Evolutionary conservation across 305 asterid species (phyloP), one percentile per base, ranked within the genome.

Genomic region (Fraxinus nigra): DNA sequence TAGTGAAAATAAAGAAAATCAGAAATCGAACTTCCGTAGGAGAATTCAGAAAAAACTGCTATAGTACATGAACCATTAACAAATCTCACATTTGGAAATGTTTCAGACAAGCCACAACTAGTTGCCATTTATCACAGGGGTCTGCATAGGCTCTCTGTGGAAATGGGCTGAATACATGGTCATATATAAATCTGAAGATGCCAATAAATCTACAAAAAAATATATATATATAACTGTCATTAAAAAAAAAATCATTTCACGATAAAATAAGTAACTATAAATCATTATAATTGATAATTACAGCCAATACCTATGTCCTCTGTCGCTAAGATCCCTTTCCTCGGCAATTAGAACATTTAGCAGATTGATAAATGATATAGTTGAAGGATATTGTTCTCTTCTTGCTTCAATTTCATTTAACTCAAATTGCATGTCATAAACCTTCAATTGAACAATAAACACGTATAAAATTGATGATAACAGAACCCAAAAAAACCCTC

Each of bases 371-470:
- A 96, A 96, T 11, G 98, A 96, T 86, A 94, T 89, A 82, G 98
- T 94, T 28, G 99, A 96, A 79, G 99, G 98, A 80, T 96, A 96
- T 43, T 93, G 97, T 91, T 96, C 99, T 78, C 97, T 89, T 84
- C 98, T 96, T 84, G 99, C 97, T 90, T 96, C 99, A 86, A 96
- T 88, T 89, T 96, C 99, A 85, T 96, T 94, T 72, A 96, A 89
- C 92, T 94, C 99, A 88, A 87, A 96, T 89, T 93, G 87, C 98
- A 93, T 94, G 84, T 96, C 99, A 92, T 96, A 94, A 86, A 94
- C 94, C 99, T 94, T 91, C 87, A 85, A 82, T 67, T 85, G 75
- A 69, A 69, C 73, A n/a, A 78, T 14, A 33, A 67, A 40, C 28
- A n/a, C 78, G 77, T 65, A 7, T 28, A 61, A 26, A 75, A 54